Base-by-base conservation (phyloP, 108 stramenopile genomes). In the Schizochytrium sp. region DNA sequence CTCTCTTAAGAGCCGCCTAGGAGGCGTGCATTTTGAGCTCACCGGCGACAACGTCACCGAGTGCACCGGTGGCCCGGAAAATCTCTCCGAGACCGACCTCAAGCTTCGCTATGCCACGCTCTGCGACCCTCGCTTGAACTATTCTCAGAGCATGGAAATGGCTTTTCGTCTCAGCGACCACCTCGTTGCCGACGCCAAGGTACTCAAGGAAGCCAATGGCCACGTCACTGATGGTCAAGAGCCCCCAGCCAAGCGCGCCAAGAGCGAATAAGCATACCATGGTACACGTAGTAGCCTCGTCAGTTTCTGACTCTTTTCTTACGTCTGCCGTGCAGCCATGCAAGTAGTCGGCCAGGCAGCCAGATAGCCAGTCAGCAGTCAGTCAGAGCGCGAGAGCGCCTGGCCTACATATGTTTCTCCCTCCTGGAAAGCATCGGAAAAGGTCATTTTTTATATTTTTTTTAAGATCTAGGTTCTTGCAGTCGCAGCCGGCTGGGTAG, bases 31-130 rank as follows among this genome's bases (percentile, higher is more conserved):
- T 87, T 63, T 98, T 71, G 98, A 98, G 92, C 96, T 97, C 97
- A 98, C 98, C 12, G 98, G 98, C 45, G 96, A 98, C 89, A 96
- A 98, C 94, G 99, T 99, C 25, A 99, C 98, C 5, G 99, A 99
- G 92, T 99, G 99, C 91, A 95, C 96, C 47, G 99, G 99, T 69
- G 99, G 99, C 60, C 58, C 97, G 51, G 91, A 93, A 58, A 94
- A 91, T 89, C 96, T 98, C 23, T 96, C 94, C 58, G 97, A 98
- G 90, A 91, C 93, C 19, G 93, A 94, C 55, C 90, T 97, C 89
- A 34, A 47, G 25, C 45, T 92, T 8, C 95, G 96, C 90, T 99
- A 98, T 96, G 91, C 94, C 83, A 99, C 98, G 47, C 93, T 91
- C 87, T 99, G 99, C 90, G 99, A 99, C 94, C 99, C 99, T 60